Percentiles rank a stretch among this genome's conserved stretches.
Conservation (phyloP, 192 early-diverging fungal species). For the Coemansia sp. region DNA sequence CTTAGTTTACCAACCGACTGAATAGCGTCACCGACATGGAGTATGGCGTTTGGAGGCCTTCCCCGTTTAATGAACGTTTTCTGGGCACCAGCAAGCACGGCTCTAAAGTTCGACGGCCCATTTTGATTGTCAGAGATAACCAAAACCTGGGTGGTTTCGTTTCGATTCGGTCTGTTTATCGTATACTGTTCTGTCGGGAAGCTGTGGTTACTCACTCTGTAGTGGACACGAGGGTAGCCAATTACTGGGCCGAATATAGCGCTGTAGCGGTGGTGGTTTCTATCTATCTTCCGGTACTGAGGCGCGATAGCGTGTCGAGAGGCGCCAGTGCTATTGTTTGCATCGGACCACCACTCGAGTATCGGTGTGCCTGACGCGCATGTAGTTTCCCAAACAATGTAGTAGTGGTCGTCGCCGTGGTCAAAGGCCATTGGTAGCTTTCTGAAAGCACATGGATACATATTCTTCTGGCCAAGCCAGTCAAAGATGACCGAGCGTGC, state of each 20-base stretch:
- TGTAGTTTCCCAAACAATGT: constrained; percentile 50
- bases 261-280: constrained; percentile 34
- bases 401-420: constrained; percentile 44
- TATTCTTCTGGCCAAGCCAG: constrained; percentile 25
- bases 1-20: constrained; percentile 58
- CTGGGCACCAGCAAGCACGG: constrained; percentile 12
- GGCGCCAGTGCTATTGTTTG: not conserved
- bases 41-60: constrained; percentile 48
- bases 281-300: constrained; percentile 27
- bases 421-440: constrained; percentile 45
- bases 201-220: constrained; percentile 24
- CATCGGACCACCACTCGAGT: constrained; percentile 43
- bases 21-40: constrained; percentile 73
- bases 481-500: constrained; percentile 9
- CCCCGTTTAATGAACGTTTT: not conserved
- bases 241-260: constrained; percentile 36
- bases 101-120: constrained; percentile 27
- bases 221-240: constrained; percentile 21
- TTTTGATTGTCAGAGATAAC: constrained; percentile 52
- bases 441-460: constrained; percentile 33
- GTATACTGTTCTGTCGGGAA: constrained; percentile 22
- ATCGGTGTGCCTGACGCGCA: constrained; percentile 20
- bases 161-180: constrained; percentile 12
- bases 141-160: constrained; percentile 16
- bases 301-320: constrained; percentile 22